phyloP scores from a whole-genome alignment of 495 filamentous ascomycete genomes.

The Eremomyces bilateralis region DNA sequence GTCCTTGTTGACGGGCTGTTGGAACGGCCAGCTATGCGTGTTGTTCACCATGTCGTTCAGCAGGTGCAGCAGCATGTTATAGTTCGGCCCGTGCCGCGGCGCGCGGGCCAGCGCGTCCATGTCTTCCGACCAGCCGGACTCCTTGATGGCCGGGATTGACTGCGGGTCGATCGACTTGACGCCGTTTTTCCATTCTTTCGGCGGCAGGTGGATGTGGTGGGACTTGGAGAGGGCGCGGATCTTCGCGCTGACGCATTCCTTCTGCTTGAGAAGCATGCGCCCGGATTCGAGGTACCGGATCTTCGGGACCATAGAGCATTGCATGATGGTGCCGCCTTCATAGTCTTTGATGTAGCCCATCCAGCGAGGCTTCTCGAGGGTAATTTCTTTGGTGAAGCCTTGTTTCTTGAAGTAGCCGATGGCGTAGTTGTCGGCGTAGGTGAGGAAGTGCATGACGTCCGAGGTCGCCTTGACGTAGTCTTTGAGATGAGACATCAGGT shows the following conservation, averaged over 20 bases:
- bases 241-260: constrained; percentile 82
- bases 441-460: constrained; percentile 94
- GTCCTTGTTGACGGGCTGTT: constrained; percentile 80
- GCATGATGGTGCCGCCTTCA: constrained; percentile 97
- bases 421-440: constrained; percentile 96
- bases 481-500: constrained; percentile 94
- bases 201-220: constrained; percentile 69
- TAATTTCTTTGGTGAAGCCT: constrained; percentile 97
- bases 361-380: constrained; percentile 72
- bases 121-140: constrained; percentile 82
- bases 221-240: constrained; percentile 79
- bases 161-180: constrained; percentile 56
- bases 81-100: constrained; percentile 93
- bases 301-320: constrained; percentile 88
- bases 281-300: constrained; percentile 85
- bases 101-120: constrained; percentile 95
- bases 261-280: constrained; percentile 95
- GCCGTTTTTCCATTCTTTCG: constrained; percentile 63
- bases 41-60: constrained; percentile 94
- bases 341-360: constrained; percentile 99
- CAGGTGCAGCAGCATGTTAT: constrained; percentile 76
- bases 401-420: constrained; percentile 99
- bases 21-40: constrained; percentile 78
- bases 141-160: constrained; percentile 60
- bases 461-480: constrained; percentile 97